Evolutionary conservation across 1,139 yeast species (phyloP), one percentile per base, ranked within the genome.

Genomic region (Wickerhamomyces sp.): DNA sequence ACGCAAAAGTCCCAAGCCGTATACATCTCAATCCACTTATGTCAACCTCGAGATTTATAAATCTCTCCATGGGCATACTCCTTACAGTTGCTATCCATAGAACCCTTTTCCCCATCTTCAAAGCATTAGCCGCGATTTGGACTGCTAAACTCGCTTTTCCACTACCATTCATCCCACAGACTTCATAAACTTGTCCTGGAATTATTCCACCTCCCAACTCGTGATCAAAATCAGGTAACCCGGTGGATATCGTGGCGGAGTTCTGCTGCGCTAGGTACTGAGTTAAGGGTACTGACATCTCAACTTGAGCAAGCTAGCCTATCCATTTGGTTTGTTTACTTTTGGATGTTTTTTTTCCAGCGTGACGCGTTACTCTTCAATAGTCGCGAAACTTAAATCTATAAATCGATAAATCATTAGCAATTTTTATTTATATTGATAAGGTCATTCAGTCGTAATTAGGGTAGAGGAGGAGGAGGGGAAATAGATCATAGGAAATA

Each of bases 401-500:
- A n/a, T n/a, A n/a, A n/a, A n/a, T n/a, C n/a, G n/a, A n/a, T n/a
- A n/a, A n/a, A n/a, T n/a, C n/a, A n/a, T n/a, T n/a, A n/a, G n/a
- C n/a, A n/a, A n/a, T n/a, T n/a, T n/a, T n/a, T n/a, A n/a, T n/a
- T n/a, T n/a, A n/a, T 19, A 19, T 19, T 10, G 11, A 8, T 19
- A 14, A 8, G 17, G 8, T 14, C 11, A 24, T 24, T 14, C 6
- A 9, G 12, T 14, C 6, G 13, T 6, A 23, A n/a, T n/a, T n/a
- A n/a, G n/a, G n/a, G n/a, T n/a, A n/a, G n/a, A n/a, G n/a, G n/a
- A n/a, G n/a, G n/a, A n/a, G n/a, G n/a, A n/a, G 25, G 25, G 13
- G 9, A 4, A 16, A 12, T 4, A n/a, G 12, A 11, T 44, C 41
- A 49, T 14, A 51, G 33, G 50, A 85, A 85, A 55, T 85, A 85